Evolutionary conservation across 129 eudicot species (phyloP), one percentile per base, ranked within the genome.

Genomic region (Deinandra increscens): DNA sequence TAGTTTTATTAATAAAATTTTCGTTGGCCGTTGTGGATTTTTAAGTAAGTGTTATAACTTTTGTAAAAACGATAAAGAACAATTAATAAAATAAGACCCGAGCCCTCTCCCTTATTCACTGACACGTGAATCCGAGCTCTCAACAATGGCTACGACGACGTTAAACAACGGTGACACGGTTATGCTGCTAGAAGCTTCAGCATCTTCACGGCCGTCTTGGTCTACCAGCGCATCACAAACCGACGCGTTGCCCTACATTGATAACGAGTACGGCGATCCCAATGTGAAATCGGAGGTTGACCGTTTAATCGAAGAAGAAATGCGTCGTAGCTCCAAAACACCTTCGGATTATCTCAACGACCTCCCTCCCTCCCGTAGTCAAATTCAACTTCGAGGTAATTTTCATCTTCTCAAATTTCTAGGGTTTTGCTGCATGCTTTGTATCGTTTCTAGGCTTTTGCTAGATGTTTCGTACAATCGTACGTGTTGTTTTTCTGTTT

Each of bases 211-310:
- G 39, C 89, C 89, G 65, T 73, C 84, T 1, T 78, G 87, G 82
- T 81, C 89, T 11, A 82, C 83, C 20, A 72, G 84, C 55, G 85
- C 86, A 0, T 91, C 79, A 9, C 73, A 81, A 18, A 88, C 88
- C 29, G 98, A 92, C 67, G 95, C 98, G 3, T 78, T 92, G 62
- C 98, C 98, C 1, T 92, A 92, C 89, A 88, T 92, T 59, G 98
- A 92, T 71, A 88, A 83, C 68, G 96, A 92, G 69, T 92, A 92
- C 51, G 84, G 84, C 48, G 77, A 91, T 75, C 93, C 96, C 17
- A 69, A 53, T 46, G 91, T 84, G 7, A 88, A 88, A 78, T 80
- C 70, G 4, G 96, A 92, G 50, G 98, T 92, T 42, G 96, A 92
- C 78, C 91, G 84, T 34, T 72, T 92, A 68, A 87, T 92, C 10